Evolutionary conservation across 2,329 filamentous ascomycete genomes (phyloP), one percentile per base, ranked within the genome.

Genomic region (Capronia americana): DNA sequence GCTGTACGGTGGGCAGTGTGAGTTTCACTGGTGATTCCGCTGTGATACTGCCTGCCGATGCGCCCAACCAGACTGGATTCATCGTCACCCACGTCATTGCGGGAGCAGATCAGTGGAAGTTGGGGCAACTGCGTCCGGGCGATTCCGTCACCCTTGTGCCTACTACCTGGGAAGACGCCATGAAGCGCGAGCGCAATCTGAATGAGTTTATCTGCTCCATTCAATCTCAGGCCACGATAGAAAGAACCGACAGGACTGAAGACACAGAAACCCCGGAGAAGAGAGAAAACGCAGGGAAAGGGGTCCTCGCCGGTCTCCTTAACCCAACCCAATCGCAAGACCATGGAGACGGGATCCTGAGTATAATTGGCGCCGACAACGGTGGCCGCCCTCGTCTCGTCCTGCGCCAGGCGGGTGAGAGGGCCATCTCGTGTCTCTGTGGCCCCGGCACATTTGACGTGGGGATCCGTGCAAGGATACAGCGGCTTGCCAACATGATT

Each of bases 21-120:
- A 88, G 87, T 68, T 88, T 83, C 81, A 87, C 85, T 0, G 86
- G 86, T 2, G 86, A 88, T 64, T 83, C 85, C 30, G 82, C 84
- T 1, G 84, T 84, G 17, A 83, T 88, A 17, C 86, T 88, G 51
- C 81, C 85, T 0, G 78, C 83, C 2, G 86, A 88, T 70, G 81
- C 81, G 56, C 86, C 86, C 0, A 85, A 87, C 67, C 82, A 88
- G 64, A 86, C 86, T 3, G 86, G 86, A 0, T 87, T 88, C 66
- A 79, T 87, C 0, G 84, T 81, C 46, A 82, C 79, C 10, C 81
- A 82, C 1, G 87, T 85, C 0, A 78, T 87, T 8, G 79, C 86
- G 24, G 81, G 80, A 64, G 85, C 80, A 1, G 85, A 88, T 58
- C 79, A 83, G 72, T 88, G 85, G 85, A 87, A 87, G 70, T 71